These are phyloP conservation scores for Lasiosphaeris hirsuta DNA, from an alignment of 495 filamentous ascomycete species.

Conservation along the genomic window DNA sequence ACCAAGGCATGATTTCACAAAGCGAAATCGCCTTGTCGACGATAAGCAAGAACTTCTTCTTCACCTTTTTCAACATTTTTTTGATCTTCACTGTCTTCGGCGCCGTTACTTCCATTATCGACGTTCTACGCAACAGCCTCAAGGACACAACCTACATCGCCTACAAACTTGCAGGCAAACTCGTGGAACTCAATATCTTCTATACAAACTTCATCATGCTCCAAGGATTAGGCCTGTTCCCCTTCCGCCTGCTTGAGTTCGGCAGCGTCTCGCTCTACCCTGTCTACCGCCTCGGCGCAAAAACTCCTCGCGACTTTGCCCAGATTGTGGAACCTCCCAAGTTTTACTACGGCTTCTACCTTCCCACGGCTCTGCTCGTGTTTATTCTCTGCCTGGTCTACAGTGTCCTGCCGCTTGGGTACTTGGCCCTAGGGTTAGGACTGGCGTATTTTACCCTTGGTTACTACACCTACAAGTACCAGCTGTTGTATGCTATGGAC, in stretches of 20 bases:
- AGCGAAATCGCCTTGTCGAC: conserved; percentile 92
- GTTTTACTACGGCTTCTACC: conserved; percentile 94
- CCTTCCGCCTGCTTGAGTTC: conserved; percentile 86
- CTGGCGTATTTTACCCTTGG: conserved; percentile 85
- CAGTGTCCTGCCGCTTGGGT: conserved; percentile 80
- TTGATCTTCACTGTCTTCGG: conserved; percentile 89
- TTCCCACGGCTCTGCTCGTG: conserved; percentile 86
- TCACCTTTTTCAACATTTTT: conserved; percentile 99
- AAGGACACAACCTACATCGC: conserved; percentile 78
- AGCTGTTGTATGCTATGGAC: conserved; percentile 97
- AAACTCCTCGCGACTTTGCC: conserved; percentile 87
- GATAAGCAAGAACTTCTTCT: conserved; percentile 99
- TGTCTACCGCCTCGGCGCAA: conserved; percentile 70
- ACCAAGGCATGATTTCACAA: conserved; percentile 91
- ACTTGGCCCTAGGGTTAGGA: conserved; percentile 77
- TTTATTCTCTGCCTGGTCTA: conserved; percentile 95
- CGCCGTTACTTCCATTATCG: conserved; percentile 68
- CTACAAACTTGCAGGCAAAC: conserved; percentile 66
- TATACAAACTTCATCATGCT: conserved; percentile 95
- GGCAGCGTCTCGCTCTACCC: conserved; percentile 84
- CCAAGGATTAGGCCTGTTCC: conserved; percentile 87
- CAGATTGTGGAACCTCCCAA: conserved; percentile 77
- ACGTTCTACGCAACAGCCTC: conserved; percentile 67
- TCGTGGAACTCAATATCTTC: conserved; percentile 71
- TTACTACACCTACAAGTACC: conserved; percentile 95